Evolutionary conservation across 2,329 filamentous ascomycete species (phyloP), one percentile per base, ranked within the genome.

Genomic region (Dothideomycetidae sp.): DNA sequence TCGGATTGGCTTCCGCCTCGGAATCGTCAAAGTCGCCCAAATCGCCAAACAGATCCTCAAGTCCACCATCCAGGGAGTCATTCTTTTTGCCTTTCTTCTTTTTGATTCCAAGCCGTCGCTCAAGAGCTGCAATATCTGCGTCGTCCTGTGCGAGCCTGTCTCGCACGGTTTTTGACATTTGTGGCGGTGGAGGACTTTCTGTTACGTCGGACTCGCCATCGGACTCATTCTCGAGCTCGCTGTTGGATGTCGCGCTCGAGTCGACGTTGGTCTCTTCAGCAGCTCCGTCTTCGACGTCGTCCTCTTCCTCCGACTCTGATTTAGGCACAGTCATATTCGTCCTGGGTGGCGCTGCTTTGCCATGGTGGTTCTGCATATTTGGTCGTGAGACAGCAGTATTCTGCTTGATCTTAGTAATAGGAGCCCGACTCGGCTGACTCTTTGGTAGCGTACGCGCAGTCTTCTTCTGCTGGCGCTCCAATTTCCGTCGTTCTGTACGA

Each of bases 101-200:
- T 52, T 78, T 82, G 21, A 94, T 69, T 0, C 90, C 88, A 3
- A 98, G 63, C 51, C 82, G 92, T 56, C 78, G 85, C 61, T 98
- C 90, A 19, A 94, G 63, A 2, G 76, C 76, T 13, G 79, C 78
- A 48, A 98, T 96, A 48, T 93, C 84, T 2, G 76, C 81, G 51
- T 96, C 85, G 41, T 98, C 88, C 43, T 82, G 67, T 1, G 73
- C 76, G 3, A 94, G 62, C 47, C 71, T 74, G 3, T 77, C 70
- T 51, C 68, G 73, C n/a, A 75, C 62, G 14, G 50, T 53, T 35
- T 54, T 52, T 5, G 59, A 56, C 5, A 61, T 29, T 31, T 48
- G 50, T 5, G 50, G 46, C 11, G 48, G 41, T 3, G 34, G 21
- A 26, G 21, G 21, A 26, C 7, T n/a, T 7, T 26, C n/a, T n/a